Evolutionary conservation across 2,329 filamentous ascomycete species (phyloP).

Genomic region (Botryotinia calthae): DNA sequence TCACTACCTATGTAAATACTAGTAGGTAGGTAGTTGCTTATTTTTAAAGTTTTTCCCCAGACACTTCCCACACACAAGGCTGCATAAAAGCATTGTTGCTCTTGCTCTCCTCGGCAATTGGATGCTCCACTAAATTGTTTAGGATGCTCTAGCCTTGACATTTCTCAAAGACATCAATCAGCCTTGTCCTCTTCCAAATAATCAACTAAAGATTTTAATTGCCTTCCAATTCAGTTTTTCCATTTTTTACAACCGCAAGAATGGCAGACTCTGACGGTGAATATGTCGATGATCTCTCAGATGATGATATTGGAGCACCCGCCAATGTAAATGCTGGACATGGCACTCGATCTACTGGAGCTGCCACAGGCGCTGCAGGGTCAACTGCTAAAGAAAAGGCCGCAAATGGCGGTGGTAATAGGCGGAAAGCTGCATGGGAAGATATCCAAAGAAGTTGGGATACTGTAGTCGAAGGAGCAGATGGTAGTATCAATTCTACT

Average conservation of each 20-base stretch:
- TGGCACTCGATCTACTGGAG: constrained; percentile 37
- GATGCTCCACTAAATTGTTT: constrained; percentile 3
- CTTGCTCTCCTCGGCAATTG: constrained; percentile 4
- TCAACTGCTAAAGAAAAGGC: constrained; percentile 35
- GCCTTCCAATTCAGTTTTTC: background rate
- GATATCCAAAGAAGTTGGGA: constrained; percentile 69
- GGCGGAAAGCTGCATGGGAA: constrained; percentile 60
- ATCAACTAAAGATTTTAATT: background rate
- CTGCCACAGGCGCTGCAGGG: constrained; percentile 30
- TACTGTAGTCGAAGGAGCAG: constrained; percentile 71
- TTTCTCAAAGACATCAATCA: constrained; percentile 17
- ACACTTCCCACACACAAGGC: background rate
- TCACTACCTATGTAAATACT: background rate
- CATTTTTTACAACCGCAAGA: constrained; percentile 19
- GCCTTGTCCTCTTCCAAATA: constrained; percentile 3
- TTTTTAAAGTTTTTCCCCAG: background rate
- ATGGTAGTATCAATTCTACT: constrained; percentile 70
- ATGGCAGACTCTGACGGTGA: constrained; percentile 76
- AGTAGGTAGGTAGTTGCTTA: background rate
- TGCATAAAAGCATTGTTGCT: constrained; percentile 5
- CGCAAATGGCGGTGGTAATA: constrained; percentile 36
- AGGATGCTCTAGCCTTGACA: constrained; percentile 13
- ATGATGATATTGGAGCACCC: constrained; percentile 56
- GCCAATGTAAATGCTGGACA: constrained; percentile 26
- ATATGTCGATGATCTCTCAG: constrained; percentile 62